Conservation (phyloP, 75 land plant species). For the Adiantum capillusveneris region DNA sequence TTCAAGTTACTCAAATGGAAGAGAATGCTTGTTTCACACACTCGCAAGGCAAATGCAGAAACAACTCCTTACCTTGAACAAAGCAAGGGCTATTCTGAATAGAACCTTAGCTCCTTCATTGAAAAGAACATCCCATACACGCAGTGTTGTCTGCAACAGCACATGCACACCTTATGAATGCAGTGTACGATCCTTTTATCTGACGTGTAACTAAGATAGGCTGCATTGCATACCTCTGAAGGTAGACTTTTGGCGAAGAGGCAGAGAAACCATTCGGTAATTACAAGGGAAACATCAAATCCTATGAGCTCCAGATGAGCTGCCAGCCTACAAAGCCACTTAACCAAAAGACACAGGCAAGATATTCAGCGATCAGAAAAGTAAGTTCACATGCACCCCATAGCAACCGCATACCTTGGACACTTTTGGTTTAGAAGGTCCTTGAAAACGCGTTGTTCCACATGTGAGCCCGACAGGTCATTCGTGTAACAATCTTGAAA, state of each 20-base stretch:
- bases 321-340: constrained; percentile 59
- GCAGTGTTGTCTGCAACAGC: constrained; percentile 60
- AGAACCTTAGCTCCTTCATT: constrained; percentile 81
- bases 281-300: constrained; percentile 90
- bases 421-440: constrained; percentile 74
- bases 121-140: constrained; percentile 96
- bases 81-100: constrained; percentile 77
- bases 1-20: too few species aligned
- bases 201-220: too few species aligned
- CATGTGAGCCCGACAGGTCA: constrained; percentile 91
- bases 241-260: constrained; percentile 95
- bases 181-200: too few species aligned
- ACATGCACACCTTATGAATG: too few species aligned
- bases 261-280: constrained; percentile 96
- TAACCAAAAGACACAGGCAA: not conserved
- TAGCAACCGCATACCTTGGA: constrained; percentile 48
- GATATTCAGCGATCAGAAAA: too few species aligned
- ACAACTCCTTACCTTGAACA: constrained; percentile 81
- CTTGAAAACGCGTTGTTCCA: constrained; percentile 92
- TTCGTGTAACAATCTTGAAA: constrained; percentile 80
- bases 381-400: too few species aligned
- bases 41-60: too few species aligned
- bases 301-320: constrained; percentile 79
- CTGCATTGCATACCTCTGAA: constrained; percentile 87
- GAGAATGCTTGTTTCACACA: too few species aligned